Evolutionary conservation across 1,284 basidiomycete genomes (phyloP), one percentile per base, ranked within the genome.

Genomic region (Microbotryum scabiosae): DNA sequence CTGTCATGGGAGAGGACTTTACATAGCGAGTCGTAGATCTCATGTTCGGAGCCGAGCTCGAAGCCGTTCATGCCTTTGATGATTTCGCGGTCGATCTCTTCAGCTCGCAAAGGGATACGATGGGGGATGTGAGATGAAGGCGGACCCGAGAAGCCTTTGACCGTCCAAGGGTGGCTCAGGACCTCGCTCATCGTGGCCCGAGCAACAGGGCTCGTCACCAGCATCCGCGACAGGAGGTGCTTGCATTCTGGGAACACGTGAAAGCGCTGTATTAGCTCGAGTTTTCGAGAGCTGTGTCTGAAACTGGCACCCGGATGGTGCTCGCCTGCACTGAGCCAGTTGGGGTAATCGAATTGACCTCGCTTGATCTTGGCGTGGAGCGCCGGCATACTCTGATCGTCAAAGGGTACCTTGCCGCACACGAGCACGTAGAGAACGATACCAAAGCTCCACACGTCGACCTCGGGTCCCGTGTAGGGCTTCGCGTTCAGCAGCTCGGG

Each of bases 351-450:
- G 52, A 97, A 93, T 50, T 93, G 78, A 1, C 96, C 94, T 3
- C 92, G 84, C 76, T 98, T 99, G 78, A 99, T 98, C 79, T 98
- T 98, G 47, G 94, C 94, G 74, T 98, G 96, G 54, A 98, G 78
- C 0, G 93, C 94, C 3, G 94, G 96, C 94, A 98, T 98, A 73
- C 87, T 92, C 77, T 97, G 92, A 75, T 99, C 96, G 74, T 99
- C 94, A 73, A 98, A 98, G 0, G 94, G 94, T 1, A 98, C 94
- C 77, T 96, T 97, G 56, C 94, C 96, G 74, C 93, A 97, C 0
- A 98, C 92, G 52, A 98, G 81, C 16, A 97, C 93, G 72, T 97
- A 98, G 12, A 98, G 82, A 9, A 98, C 94, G 63, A 98, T 93
- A 7, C 96, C 94, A 69, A 97, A 97, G 72, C 90, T 94, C 94